These are phyloP conservation scores for Colletotrichum viniferum DNA, from an alignment of 2,329 filamentous ascomycete species.

Conservation along the genomic window DNA sequence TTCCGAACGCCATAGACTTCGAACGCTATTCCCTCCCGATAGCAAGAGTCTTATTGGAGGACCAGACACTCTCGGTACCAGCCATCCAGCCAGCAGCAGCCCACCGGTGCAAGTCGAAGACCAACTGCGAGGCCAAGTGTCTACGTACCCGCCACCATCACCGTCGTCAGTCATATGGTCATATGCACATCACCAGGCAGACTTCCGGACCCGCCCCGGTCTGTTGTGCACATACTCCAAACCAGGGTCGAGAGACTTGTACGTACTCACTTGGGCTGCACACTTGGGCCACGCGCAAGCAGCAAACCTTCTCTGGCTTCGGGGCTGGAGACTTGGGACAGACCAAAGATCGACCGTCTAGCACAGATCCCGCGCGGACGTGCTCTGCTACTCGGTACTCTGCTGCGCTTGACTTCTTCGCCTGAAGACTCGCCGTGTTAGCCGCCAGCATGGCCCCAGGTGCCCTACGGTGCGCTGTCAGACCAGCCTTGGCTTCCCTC, in stretches of 20 bases:
- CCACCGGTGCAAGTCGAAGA: not conserved
- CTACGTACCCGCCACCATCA: not conserved
- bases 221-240: not conserved
- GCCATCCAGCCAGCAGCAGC: not conserved
- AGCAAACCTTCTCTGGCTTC: not conserved
- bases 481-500: not conserved
- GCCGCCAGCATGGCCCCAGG: not conserved
- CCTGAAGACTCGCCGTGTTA: not conserved
- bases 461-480: constrained; percentile 10
- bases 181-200: not conserved
- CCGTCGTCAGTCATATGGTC: not conserved
- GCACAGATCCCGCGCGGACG: not conserved
- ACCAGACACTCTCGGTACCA: not conserved
- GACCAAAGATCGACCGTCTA: not conserved
- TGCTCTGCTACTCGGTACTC: constrained; percentile 1
- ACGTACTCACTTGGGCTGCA: not conserved
- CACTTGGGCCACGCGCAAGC: not conserved
- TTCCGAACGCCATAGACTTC: not conserved
- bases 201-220: not conserved
- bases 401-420: not conserved
- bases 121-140: not conserved
- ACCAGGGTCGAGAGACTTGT: not conserved
- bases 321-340: not conserved
- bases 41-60: not conserved
- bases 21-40: not conserved